Conservation (phyloP, 2,329 filamentous ascomycete genomes). For the Diplocarpon mali region DNA sequence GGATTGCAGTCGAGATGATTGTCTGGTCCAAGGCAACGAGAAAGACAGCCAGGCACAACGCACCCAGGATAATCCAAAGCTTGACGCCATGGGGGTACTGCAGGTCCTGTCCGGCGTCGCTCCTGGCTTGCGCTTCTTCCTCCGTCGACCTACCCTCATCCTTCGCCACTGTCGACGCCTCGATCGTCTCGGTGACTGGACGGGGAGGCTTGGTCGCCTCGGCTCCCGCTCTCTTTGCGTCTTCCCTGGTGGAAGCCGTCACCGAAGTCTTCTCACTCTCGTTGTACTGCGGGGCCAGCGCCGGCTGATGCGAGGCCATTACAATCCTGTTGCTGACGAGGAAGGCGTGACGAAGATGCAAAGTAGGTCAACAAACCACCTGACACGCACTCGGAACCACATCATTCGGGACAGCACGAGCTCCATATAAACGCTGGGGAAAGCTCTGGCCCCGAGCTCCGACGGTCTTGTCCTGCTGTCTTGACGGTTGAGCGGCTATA, state of each 20-base stretch:
- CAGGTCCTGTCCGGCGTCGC: constrained; percentile 12
- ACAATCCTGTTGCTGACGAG: no score
- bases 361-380: no score
- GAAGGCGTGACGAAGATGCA: no score
- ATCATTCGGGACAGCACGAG: no score
- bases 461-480: no score
- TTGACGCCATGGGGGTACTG: constrained; percentile 20
- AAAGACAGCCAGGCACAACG: constrained; percentile 20
- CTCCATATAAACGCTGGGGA: no score
- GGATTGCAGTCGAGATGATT: constrained; percentile 30
- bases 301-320: no score
- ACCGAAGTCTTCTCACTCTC: neutral
- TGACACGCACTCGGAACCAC: no score
- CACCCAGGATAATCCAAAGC: constrained; percentile 15
- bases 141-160: constrained; percentile 4
- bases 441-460: no score
- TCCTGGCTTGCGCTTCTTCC: constrained; percentile 5
- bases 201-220: neutral
- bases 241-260: constrained; percentile 4
- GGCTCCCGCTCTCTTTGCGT: constrained; percentile 3
- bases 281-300: neutral
- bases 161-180: neutral
- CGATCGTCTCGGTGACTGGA: neutral
- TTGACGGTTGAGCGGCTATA: no score
- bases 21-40: constrained; percentile 26